Base-by-base conservation (phyloP, 2,329 filamentous ascomycete genomes). In the Arthrobotrys entomopaga region DNA sequence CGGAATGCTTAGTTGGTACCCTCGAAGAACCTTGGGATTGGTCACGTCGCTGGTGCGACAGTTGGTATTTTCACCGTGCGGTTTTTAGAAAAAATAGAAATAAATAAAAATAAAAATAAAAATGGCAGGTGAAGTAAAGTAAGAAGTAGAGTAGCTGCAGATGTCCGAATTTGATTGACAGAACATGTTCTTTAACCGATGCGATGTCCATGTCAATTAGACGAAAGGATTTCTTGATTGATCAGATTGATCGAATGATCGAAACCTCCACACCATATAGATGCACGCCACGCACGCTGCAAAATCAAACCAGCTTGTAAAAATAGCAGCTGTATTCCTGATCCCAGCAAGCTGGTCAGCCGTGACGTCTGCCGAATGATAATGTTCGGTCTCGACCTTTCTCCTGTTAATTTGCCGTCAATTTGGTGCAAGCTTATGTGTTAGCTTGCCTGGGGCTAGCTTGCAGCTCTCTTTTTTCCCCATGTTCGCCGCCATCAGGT, bases 251-350 rank as follows among this genome's bases (percentile, higher is more conserved):
- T 34, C 10, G 29, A 34, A 7, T 15, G 63, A 52, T 52, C 10
- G 20, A 54, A 66, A 58, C 59, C 63, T 61, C 70, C 63, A 64
- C 63, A 74, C 48, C 26, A 54, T 57, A 57, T 53, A 50, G 50
- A 63, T 42, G 60, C 61, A 65, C 61, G 42, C 67, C 60, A 65
- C 60, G 54, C 69, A 60, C 67, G 53, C 54, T 60, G 48, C 69
- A 74, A 74, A 34, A 74, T 74, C 67, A 74, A 67, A 74, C 49
- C 43, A 22, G 56, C 66, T 57, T 40, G 52, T 74, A 64, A 74
- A 74, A 74, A 74, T 74, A 74, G 70, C 42, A 74, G 60, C 54
- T 60, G 49, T 19, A 34, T 34, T 34, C 19, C 20, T 43, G 49
- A 74, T 59, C 70, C 70, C 57, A 57, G 70, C 49, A 59, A 46